These are phyloP conservation scores for Stagonosporopsis vannaccii DNA, from an alignment of 2,329 filamentous ascomycete genomes.

Conservation along the genomic window DNA sequence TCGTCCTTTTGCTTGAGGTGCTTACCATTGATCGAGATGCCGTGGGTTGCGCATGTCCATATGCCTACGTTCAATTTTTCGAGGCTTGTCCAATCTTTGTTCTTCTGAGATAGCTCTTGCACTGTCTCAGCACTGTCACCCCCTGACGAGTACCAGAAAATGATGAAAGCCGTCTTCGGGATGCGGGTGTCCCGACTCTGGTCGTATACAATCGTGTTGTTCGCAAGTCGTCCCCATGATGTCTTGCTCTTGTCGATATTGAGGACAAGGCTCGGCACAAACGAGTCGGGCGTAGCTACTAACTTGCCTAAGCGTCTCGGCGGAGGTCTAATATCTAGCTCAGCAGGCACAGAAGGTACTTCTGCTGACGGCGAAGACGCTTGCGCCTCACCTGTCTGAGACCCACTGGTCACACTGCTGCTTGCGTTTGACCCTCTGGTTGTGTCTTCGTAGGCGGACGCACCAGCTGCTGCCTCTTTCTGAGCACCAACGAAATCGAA, in stretches of 20 bases:
- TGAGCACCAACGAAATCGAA: slow-evolving; percentile 49
- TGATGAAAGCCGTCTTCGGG: slow-evolving; percentile 80
- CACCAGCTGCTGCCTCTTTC: slow-evolving; percentile 25
- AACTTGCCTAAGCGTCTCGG: slow-evolving; percentile 67
- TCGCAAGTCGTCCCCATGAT: slow-evolving; percentile 76
- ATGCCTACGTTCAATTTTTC: slow-evolving; percentile 72
- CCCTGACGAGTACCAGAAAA: slow-evolving; percentile 69
- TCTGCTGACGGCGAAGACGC: slow-evolving; percentile 27
- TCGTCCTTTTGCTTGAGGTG: slow-evolving; percentile 65
- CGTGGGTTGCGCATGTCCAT: slow-evolving; percentile 77
- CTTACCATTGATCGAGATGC: slow-evolving; percentile 80
- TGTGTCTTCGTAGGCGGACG: slow-evolving; percentile 39
- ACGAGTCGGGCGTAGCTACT: slow-evolving; percentile 70
- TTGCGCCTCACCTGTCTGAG: slow-evolving; percentile 22
- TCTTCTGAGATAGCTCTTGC: slow-evolving; percentile 48
- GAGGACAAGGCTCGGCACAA: slow-evolving; percentile 66
- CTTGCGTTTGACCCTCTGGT: slow-evolving; percentile 33
- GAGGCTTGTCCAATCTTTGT: slow-evolving; percentile 63
- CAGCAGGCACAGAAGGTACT: slow-evolving; percentile 32
- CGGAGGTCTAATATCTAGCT: slow-evolving; percentile 48
- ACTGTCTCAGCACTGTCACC: slow-evolving; percentile 70
- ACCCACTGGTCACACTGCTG: slow-evolving; percentile 24
- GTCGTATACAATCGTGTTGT: slow-evolving; percentile 73
- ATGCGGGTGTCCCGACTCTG: slow-evolving; percentile 72
- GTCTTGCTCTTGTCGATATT: slow-evolving; percentile 71